Percentiles rank a stretch among this genome's conserved stretches.
phyloP scores from a whole-genome alignment of 306 rosid genomes.

The Quercus variabilis region DNA sequence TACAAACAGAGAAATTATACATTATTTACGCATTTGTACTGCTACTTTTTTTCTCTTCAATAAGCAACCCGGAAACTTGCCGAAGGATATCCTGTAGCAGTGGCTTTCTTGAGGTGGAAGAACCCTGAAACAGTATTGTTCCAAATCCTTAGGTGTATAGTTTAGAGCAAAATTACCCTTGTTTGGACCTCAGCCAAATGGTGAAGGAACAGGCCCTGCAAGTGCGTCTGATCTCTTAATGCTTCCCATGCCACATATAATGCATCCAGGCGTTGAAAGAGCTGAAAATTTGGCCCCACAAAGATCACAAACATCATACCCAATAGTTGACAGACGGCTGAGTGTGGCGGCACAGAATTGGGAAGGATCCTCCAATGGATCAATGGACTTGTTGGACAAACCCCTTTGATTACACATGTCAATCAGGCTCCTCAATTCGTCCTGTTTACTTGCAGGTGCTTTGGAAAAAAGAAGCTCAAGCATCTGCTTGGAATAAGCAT shows the following conservation, averaged over 20 bases:
- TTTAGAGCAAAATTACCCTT: background rate
- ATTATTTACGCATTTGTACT: background rate
- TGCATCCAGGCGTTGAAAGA: slow-evolving; percentile 80
- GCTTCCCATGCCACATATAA: slow-evolving; percentile 95
- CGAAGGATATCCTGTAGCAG: background rate
- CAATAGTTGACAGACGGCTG: slow-evolving; percentile 91
- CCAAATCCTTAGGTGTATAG: background rate
- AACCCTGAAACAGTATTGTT: background rate
- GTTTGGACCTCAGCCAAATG: slow-evolving; percentile 66
- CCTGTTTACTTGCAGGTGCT: slow-evolving; percentile 91
- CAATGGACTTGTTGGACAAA: slow-evolving; percentile 81
- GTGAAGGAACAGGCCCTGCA: slow-evolving; percentile 83
- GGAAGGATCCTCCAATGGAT: slow-evolving; percentile 94
- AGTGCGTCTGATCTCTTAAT: slow-evolving; percentile 88
- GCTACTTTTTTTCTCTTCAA: background rate
- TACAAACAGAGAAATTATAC: slow-evolving; percentile 1
- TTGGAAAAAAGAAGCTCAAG: slow-evolving; percentile 83
- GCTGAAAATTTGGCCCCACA: slow-evolving; percentile 97
- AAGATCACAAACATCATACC: slow-evolving; percentile 96
- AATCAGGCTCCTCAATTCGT: slow-evolving; percentile 81
- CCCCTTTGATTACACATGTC: slow-evolving; percentile 95
- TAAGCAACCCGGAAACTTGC: background rate
- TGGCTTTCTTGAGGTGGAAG: background rate
- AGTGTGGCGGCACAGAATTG: slow-evolving; percentile 91
- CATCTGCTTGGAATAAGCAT: slow-evolving; percentile 89